Percentiles rank a stretch among this genome's conserved stretches.
Conservation (phyloP, 140 eudicot genomes). For the Ambrosia hybrid region DNA sequence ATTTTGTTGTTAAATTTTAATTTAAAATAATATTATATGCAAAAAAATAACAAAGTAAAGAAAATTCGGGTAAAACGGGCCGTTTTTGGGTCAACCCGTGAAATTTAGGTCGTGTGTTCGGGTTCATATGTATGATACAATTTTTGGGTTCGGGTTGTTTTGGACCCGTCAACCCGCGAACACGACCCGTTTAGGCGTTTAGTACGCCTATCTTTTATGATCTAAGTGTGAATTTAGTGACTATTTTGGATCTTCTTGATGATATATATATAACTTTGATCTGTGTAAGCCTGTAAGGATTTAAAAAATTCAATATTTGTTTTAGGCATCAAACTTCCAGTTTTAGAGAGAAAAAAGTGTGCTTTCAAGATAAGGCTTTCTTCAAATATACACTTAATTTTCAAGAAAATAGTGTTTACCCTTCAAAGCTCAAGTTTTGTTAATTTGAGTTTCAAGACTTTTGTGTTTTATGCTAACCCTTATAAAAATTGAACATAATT, state of each 20-base stretch:
- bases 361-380: conserved; percentile 5
- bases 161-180: no score
- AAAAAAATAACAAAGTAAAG: no score
- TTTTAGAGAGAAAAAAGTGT: background rate
- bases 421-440: background rate
- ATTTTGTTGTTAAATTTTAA: no score
- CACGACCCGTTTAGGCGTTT: no score
- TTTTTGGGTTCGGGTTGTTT: no score
- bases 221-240: background rate
- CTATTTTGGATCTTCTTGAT: conserved; percentile 9
- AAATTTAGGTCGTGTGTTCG: no score
- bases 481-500: background rate
- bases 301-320: background rate
- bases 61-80: no score
- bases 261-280: background rate
- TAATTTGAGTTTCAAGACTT: background rate
- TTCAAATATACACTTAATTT: conserved; percentile 14
- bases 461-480: background rate
- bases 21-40: no score
- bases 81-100: no score
- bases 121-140: no score
- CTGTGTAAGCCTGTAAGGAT: background rate
- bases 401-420: conserved; percentile 19
- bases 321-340: background rate
- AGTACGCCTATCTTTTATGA: background rate